Base-by-base conservation (phyloP, 2,329 filamentous ascomycete species). In the Paraconiothyrium sp. region DNA sequence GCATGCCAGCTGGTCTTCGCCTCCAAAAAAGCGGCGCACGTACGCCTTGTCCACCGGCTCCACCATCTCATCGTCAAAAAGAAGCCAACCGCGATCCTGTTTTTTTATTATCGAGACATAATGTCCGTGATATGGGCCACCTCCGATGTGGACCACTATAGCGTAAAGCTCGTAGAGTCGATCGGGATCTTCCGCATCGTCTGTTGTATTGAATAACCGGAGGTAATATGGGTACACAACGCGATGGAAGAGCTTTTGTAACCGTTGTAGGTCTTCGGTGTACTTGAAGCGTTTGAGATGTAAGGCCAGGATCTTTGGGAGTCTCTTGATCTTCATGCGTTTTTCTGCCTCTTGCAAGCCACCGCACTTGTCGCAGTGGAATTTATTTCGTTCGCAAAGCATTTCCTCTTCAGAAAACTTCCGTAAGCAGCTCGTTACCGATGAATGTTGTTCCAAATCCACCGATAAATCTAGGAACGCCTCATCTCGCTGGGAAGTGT, bases 71-170 rank as follows among this genome's bases (percentile, higher is more conserved):
- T 99, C 95, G 70, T 99, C 95, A 71, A 99, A 99, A 6, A 99
- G 82, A 46, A 99, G 82, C 95, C 95, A 99, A 32, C 95, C 95
- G 57, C 92, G 89, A 75, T 98, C 95, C 73, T 96, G 90, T 0
- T 95, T 98, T 81, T 99, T 99, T 83, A 99, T 94, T 58, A 99
- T 95, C 5, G 94, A 93, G 35, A 99, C 93, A 71, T 99, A 99
- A 78, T 99, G 95, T 4, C 95, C 95, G 75, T 99, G 95, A 74
- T 97, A 97, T 4, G 95, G 94, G 24, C 97, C 96, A 52, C 93
- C 93, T 57, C 95, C 95, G 66, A 99, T 98, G 73, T 99, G 95
- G 24, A 99, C 93, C 10, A 99, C 93, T 3, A 99, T 94, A 0
- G 94, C 95, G 74, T 99, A 99, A 1, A 99, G 84, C 82, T 99